Evolutionary conservation across 139 green algal genomes (phyloP), one percentile per base, ranked within the genome.

Genomic region (Zygnema circumcarinatum): DNA sequence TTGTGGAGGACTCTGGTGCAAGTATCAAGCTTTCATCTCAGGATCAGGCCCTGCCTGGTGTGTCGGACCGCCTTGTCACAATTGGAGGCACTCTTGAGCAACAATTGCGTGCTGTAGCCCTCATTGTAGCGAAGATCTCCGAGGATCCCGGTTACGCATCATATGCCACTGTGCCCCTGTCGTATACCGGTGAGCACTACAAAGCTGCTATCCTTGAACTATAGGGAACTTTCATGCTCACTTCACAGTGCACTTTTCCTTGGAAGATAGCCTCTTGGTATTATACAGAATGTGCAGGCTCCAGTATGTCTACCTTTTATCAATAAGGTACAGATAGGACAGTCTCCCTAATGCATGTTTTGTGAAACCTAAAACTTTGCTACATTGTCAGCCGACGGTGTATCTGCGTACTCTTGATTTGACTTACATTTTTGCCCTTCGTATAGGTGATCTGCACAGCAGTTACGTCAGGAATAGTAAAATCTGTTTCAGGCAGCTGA

Each of bases 21-120:
- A 89, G 72, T 33, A 95, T 98, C 85, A 94, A 94, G 67, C 85
- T 97, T 21, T 95, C 92, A n/a, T 87, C 92, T 11, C 92, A 93
- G 47, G 91, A 94, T 36, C 31, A 78, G 33, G 56, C n/a, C 20
- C 29, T 36, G 29, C 81, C 88, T 29, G 90, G 88, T 0, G 69
- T 91, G 11, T 85, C 84, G 29, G 95, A 97, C 76, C 87, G 95
- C 11, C 89, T 96, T 38, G 88, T 97, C 67, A 94, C 91, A 47
- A 92, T 97, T n/a, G 92, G 90, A 21, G 95, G 95, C 29, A 75
- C 35, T 72, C 80, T 95, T 36, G 92, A 95, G 52, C 90, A 95
- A 86, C 87, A 96, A 38, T 87, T 97, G 91, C 90, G 94, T 1
- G 95, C 95, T 1, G 92, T 96, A 33, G 93, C 93, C 35, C 91